Base-by-base conservation (phyloP, 139 green algal genomes). In the Marvania coccoides region DNA sequence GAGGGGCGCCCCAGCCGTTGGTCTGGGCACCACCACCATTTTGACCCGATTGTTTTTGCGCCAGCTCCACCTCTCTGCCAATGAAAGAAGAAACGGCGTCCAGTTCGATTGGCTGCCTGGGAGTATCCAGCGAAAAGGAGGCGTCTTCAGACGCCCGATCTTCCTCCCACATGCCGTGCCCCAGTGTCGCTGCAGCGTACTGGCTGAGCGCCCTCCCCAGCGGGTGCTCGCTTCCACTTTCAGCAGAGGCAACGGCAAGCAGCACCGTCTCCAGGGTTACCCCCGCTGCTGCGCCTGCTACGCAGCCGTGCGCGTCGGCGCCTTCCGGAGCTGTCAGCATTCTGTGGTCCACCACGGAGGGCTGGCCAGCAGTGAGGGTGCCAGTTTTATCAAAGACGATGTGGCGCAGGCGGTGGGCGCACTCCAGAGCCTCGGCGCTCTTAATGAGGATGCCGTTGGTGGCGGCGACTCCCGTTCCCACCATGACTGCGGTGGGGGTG, bases 401-500 rank as follows among this genome's bases (percentile, higher is more conserved):
- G 15, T 47, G 65, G n/a, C 33, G 14, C 28, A 93, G 69, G 4
- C 79, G 72, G 63, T 75, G 58, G 5, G 85, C 83, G 2, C 65
- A 62, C 68, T 94, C 88, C 56, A 95, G 72, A 7, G 80, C 80
- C 8, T 91, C 86, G 19, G 75, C 85, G 29, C 90, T 90, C 73
- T 98, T 98, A 75, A 98, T 97, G 8, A 99, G 81, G 19, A 98
- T 88, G 37, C 92, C 94, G 24, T 76, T 66, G 26, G 60, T 54
- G 0, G 88, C 92, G 13, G 85, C 92, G 34, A 98, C 84, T 2
- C 78, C 8, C 84, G 92, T 97, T 34, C 84, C 90, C 31, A 98
- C 92, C 94, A 99, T 98, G 42, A 99, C 91, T 1, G 94, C 94
- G 2, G 94, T 99, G 46, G 94, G 94, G 8, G 94, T 99, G 56